A percentile compares a stretch with the other conserved stretches of the same genome.
Evolutionary conservation across 1,139 yeast genomes (phyloP).

Genomic region (Blastobotrys aristatus): DNA sequence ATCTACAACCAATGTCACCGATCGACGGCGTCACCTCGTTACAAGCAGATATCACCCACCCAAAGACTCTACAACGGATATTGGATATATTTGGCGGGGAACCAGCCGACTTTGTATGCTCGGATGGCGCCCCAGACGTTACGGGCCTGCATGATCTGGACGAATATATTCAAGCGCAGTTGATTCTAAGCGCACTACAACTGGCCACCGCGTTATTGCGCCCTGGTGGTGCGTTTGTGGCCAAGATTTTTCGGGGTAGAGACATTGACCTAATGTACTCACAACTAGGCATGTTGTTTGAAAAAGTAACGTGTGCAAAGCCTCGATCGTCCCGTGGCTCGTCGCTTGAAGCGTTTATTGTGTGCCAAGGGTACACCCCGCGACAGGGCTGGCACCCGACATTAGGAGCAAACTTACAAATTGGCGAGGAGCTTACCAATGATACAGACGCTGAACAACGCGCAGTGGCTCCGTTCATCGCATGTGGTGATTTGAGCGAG

Average conservation of each 20-base stretch:
- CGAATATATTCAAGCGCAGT: conserved; percentile 93
- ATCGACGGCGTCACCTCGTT: conserved; percentile 79
- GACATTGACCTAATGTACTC: conserved; percentile 89
- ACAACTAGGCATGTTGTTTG: conserved; percentile 79
- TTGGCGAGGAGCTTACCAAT: conserved; percentile 11
- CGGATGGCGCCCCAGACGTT: conserved; percentile 98
- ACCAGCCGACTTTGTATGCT: conserved; percentile 90
- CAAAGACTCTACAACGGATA: conserved; percentile 72
- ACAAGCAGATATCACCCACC: conserved; percentile 97
- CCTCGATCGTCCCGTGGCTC: conserved; percentile 94
- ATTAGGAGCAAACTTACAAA: conserved; percentile 9
- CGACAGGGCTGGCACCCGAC: conserved; percentile 74
- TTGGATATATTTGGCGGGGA: conserved; percentile 81
- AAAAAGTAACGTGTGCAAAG: conserved; percentile 86
- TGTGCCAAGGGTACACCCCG: conserved; percentile 82
- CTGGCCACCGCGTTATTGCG: conserved; percentile 81
- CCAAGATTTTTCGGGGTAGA: conserved; percentile 92
- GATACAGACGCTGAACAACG: conserved; percentile 51
- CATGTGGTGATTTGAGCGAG: conserved; percentile 86
- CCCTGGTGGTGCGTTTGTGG: conserved; percentile 90
- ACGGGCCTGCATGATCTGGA: conserved; percentile 95
- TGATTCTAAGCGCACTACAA: conserved; percentile 84
- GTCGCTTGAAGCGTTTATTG: conserved; percentile 88
- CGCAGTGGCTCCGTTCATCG: conserved; percentile 76
- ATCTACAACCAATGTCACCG: conserved; percentile 95